Base-by-base conservation (phyloP, 1,284 basidiomycete genomes). In the Marasmius tenuissimus region DNA sequence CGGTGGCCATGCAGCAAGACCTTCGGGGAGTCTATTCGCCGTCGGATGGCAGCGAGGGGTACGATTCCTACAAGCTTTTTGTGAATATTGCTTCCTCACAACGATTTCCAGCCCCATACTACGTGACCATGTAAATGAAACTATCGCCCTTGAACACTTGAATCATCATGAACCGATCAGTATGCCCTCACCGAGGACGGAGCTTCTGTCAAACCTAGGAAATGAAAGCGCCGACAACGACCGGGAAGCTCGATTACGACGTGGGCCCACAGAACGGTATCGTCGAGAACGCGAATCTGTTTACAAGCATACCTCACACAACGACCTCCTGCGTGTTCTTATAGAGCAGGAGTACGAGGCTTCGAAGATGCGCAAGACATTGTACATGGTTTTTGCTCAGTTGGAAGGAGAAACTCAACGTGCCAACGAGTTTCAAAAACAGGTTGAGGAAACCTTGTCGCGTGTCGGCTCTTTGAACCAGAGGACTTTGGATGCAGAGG, bases 331-430 rank as follows among this genome's bases (percentile, higher is more conserved):
- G 45, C 72, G 75, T 12, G 71, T 84, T 40, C 76, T 89, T 48
- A 75, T 86, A 53, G 78, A 77, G 51, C 83, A 86, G 56, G 85
- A 86, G 62, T 79, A 83, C 61, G 85, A 89, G 65, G 74, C 78
- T 7, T 75, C 77, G 34, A 81, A 81, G 63, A 76, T 87, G 61
- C 81, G 83, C 55, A 80, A 80, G 65, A 75, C 79, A 22, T 72
- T 91, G 4, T 78, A 81, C 60, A 73, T 77, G 3, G 80, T 84
- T 10, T 76, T 82, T 4, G 82, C 83, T 38, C 78, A 84, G 48
- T 74, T 88, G 52, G 80, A 85, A 38, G 69, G 74, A 22, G 86
- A 89, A 68, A 76, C 81, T 6, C 74, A 72, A 56, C 83, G 86
- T 48, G 83, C 83, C 0, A 74, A 79, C 9, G 78, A 81, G 1